Percentiles rank a stretch among this genome's conserved stretches.
These are phyloP conservation scores for Firmiana major DNA, from an alignment of 345 rosid species.

Conservation along the genomic window DNA sequence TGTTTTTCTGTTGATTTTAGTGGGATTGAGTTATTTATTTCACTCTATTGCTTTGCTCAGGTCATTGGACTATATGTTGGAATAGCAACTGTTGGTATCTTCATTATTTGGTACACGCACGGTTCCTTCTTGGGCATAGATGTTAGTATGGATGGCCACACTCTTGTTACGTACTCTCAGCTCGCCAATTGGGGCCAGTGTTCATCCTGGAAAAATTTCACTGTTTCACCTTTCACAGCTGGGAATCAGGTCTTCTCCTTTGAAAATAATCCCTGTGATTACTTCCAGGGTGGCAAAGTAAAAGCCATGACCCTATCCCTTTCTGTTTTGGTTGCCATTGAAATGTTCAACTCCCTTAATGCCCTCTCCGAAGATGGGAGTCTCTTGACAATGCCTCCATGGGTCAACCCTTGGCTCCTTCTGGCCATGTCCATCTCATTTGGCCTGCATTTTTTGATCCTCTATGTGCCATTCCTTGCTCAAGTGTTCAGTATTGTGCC, in stretches of 20 bases:
- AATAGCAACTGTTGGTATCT: conserved; percentile 60
- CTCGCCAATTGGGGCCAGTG: conserved; percentile 71
- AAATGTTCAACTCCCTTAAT: conserved; percentile 76
- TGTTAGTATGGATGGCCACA: conserved; percentile 61
- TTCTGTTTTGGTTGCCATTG: conserved; percentile 67
- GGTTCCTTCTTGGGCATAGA: conserved; percentile 56
- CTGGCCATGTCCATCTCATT: conserved; percentile 63
- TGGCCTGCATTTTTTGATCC: conserved; percentile 61
- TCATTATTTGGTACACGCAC: conserved; percentile 66
- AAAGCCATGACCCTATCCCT: conserved; percentile 71
- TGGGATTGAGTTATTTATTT: not conserved
- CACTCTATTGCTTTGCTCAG: conserved; percentile 24
- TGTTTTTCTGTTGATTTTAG: not conserved
- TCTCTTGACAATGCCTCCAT: conserved; percentile 66
- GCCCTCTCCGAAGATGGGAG: conserved; percentile 75
- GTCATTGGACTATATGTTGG: conserved; percentile 69
- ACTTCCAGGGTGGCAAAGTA: conserved; percentile 57
- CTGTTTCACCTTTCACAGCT: conserved; percentile 49
- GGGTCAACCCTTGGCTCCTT: conserved; percentile 76
- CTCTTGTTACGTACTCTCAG: conserved; percentile 53
- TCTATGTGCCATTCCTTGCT: conserved; percentile 65
- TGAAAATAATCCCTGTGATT: conserved; percentile 50
- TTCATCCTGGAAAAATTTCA: conserved; percentile 49
- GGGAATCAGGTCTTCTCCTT: conserved; percentile 48
- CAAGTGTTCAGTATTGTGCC: conserved; percentile 63